phyloP scores from a whole-genome alignment of 345 rosid species.

The Kernera saxatilis region DNA sequence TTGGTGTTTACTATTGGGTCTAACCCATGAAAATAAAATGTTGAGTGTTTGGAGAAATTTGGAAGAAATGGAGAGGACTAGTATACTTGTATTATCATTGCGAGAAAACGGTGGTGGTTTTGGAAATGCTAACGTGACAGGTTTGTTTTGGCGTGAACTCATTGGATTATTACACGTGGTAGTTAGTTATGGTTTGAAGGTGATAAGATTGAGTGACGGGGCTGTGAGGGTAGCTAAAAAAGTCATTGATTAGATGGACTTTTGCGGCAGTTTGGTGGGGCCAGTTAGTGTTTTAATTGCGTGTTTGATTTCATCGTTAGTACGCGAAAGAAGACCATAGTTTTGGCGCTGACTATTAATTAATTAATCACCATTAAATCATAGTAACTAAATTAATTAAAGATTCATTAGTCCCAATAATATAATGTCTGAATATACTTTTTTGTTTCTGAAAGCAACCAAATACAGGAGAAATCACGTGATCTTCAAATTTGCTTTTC shows the following conservation, averaged over 20 bases:
- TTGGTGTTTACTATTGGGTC: background rate
- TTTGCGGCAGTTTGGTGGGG: constrained; percentile 12
- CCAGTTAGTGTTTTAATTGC: constrained; percentile 1
- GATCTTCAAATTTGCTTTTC: background rate
- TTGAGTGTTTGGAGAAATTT: background rate
- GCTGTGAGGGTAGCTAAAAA: constrained; percentile 17
- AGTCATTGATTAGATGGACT: constrained; percentile 2
- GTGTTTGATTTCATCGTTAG: constrained; percentile 2
- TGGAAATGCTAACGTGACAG: constrained; percentile 19
- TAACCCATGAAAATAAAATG: background rate
- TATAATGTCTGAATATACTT: background rate
- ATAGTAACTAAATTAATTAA: background rate
- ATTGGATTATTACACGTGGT: constrained; percentile 4
- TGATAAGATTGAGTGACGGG: constrained; percentile 6
- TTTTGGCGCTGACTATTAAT: background rate
- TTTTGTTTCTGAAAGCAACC: constrained; percentile 8
- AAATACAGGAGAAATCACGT: constrained; percentile 4
- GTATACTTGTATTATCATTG: background rate
- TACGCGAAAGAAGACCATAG: background rate
- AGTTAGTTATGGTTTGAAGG: background rate
- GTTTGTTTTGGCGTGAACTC: background rate
- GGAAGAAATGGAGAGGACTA: constrained; percentile 1
- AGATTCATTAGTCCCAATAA: background rate
- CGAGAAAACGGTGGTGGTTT: constrained; percentile 4
- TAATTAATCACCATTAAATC: background rate